Base-by-base conservation (phyloP, 2,329 filamentous ascomycete species). In the Didymella lethalis region DNA sequence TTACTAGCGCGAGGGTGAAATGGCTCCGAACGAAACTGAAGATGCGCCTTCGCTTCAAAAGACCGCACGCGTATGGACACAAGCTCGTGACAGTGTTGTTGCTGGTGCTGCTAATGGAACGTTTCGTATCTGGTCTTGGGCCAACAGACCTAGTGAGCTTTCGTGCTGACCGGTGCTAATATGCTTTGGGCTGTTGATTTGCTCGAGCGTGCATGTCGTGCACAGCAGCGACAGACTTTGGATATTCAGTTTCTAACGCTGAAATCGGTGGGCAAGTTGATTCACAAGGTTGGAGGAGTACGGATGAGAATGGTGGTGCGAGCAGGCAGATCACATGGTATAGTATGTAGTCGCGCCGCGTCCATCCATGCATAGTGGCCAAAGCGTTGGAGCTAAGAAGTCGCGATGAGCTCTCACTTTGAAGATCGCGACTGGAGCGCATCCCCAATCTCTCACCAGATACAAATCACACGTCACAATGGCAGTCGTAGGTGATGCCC, bases 401-500 rank as follows among this genome's bases (percentile, higher is more conserved):
- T 59, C 40, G 40, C 40, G 40, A 43, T 16, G 41, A 44, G 41
- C 12, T 28, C 41, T 57, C 45, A 38, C 46, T 38, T 41, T 40
- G 45, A 44, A 57, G 49, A 50, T 54, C 49, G 58, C 53, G 54
- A 43, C 36, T 44, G 53, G n/a, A 40, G 53, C 53, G 49, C 52
- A 57, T 50, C 41, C 48, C 41, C 53, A 34, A 20, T 34, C 23
- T 49, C 45, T 53, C 29, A n/a, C 20, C 23, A 40, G 48, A 44
- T 16, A 52, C 47, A 55, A 31, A 40, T n/a, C 38, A 43, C 50
- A 48, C 59, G 47, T 62, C 64, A 57, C 49, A 62, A 77, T 77
- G 73, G 72, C 74, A 55, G 64, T 72, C 43, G 74, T 76, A 70
- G 47, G 74, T 71, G 12, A 8, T 16, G 4, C 2, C 12, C 4